These are phyloP conservation scores for Penicillium sp. DNA, from an alignment of 2,329 filamentous ascomycete genomes.

Conservation along the genomic window DNA sequence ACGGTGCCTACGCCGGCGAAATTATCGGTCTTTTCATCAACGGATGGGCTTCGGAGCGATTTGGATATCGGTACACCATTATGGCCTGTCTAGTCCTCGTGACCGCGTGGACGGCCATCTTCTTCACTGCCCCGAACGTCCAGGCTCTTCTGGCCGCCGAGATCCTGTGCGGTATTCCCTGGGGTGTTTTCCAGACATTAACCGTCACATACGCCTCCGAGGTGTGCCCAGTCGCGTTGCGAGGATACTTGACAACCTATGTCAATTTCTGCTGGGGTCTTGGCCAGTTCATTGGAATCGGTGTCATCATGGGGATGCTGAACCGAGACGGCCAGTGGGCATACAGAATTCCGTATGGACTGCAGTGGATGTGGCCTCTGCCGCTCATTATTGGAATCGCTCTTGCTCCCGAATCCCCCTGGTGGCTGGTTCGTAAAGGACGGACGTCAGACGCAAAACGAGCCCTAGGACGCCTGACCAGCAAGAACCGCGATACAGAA, in stretches of 20 bases:
- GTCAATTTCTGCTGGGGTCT: constrained; percentile 50
- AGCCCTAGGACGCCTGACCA: constrained; percentile 46
- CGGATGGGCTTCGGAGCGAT: constrained; percentile 51
- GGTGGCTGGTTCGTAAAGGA: constrained; percentile 52
- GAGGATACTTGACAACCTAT: constrained; percentile 48
- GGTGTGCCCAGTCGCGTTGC: constrained; percentile 47
- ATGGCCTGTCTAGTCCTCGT: constrained; percentile 48
- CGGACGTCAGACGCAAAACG: constrained; percentile 49
- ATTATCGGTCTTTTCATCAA: constrained; percentile 54
- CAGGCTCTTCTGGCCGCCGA: constrained; percentile 50
- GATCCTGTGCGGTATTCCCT: constrained; percentile 52
- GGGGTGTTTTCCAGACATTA: constrained; percentile 53
- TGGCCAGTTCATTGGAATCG: constrained; percentile 52
- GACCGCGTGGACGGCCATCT: constrained; percentile 50
- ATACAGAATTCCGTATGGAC: constrained; percentile 52
- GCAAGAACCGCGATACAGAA: constrained; percentile 55
- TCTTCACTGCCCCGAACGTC: constrained; percentile 52
- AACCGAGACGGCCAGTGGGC: constrained; percentile 49
- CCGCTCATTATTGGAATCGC: constrained; percentile 49
- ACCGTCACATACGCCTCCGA: constrained; percentile 49
- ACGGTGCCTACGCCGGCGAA: constrained; percentile 45
- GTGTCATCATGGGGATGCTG: constrained; percentile 51
- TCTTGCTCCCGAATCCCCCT: constrained; percentile 52
- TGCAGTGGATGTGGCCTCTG: constrained; percentile 56
- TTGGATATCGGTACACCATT: constrained; percentile 53